Evolutionary conservation across 2,329 filamentous ascomycete species (phyloP), one percentile per base, ranked within the genome.

Genomic region (Graphilbum ipis-grandicollis): DNA sequence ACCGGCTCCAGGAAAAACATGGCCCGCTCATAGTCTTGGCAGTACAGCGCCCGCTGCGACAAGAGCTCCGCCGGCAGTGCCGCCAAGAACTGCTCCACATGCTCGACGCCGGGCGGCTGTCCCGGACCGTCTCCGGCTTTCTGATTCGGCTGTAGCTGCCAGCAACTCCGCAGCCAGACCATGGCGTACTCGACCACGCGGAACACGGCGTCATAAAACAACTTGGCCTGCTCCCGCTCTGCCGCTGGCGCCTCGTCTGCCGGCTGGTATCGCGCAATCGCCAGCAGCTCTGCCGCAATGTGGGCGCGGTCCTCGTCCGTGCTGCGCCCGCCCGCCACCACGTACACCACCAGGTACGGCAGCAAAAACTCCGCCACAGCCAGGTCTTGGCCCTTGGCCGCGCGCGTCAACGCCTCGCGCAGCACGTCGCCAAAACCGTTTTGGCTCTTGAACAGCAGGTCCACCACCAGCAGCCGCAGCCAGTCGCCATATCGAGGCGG

Each of bases 1-100:
- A 93, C 81, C 47, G 93, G 84, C 55, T 99, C 90, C 62, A 92
- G 81, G 51, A 96, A 83, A 50, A 93, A 94, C 15, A 98, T 62
- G 1, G 92, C 90, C 35, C 90, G 74, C 8, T 90, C 78, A 52
- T 88, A 96, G 9, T 92, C 90, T 41, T 82, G 83, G 56, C 88
- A 96, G 50, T 94, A 82, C n/a, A 93, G 73, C 9, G 90, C 86
- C 45, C 88, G 73, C 44, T 75, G 71, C 7, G 90, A 85, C 17
- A 74, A 63, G 17, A 94, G 56, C 35, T 93, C 70, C 0, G 69
- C 65, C 38, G 92, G 81, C 4, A 96, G 80, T 9, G 68, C 58
- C 38, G 64, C 58, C 15, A 79, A 52, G 13, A 68, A 56, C 8
- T 47, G 62, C 53, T 61, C 65, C 39, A 67, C 69, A 47, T 52